A percentile compares a stretch with the other conserved stretches of the same genome.
These are phyloP conservation scores for Arabis hirsuta DNA, from an alignment of 345 rosid species.

Conservation along the genomic window DNA sequence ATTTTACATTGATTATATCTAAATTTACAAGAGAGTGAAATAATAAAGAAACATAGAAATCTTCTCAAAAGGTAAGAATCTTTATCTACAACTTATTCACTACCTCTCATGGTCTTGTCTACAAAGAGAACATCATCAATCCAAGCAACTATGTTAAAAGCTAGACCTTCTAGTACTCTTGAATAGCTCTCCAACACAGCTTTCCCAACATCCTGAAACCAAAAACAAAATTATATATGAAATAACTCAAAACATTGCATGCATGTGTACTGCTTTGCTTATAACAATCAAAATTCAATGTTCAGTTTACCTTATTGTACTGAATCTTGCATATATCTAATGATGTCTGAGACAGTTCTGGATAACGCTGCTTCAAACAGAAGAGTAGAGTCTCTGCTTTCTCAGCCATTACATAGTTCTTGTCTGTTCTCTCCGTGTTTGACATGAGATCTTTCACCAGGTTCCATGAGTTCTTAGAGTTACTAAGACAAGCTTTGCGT, in stretches of 20 bases:
- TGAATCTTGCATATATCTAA: constrained; percentile 90
- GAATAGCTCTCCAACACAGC: constrained; percentile 84
- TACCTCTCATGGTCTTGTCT: constrained; percentile 55
- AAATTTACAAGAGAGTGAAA: constrained; percentile 23
- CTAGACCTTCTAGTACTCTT: constrained; percentile 79
- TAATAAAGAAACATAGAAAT: constrained; percentile 17
- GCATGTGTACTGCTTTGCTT: no score
- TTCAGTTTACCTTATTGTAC: constrained; percentile 53
- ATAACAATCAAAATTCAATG: no score
- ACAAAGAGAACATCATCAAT: constrained; percentile 76
- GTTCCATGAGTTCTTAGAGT: constrained; percentile 88
- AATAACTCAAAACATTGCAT: no score
- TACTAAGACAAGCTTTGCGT: constrained; percentile 63
- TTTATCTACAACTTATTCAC: constrained; percentile 20
- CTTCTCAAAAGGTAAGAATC: background rate
- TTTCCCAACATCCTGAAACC: constrained; percentile 80
- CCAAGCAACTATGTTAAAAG: constrained; percentile 84
- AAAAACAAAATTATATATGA: background rate
- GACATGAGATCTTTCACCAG: constrained; percentile 91
- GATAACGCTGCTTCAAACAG: constrained; percentile 80
- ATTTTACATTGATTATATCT: constrained; percentile 12
- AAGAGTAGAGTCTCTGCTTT: constrained; percentile 84
- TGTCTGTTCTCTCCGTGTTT: constrained; percentile 63
- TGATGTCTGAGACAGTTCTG: constrained; percentile 82
- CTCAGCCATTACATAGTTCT: constrained; percentile 86